phyloP scores from a whole-genome alignment of 495 filamentous ascomycete genomes.

The Evernia prunastri region DNA sequence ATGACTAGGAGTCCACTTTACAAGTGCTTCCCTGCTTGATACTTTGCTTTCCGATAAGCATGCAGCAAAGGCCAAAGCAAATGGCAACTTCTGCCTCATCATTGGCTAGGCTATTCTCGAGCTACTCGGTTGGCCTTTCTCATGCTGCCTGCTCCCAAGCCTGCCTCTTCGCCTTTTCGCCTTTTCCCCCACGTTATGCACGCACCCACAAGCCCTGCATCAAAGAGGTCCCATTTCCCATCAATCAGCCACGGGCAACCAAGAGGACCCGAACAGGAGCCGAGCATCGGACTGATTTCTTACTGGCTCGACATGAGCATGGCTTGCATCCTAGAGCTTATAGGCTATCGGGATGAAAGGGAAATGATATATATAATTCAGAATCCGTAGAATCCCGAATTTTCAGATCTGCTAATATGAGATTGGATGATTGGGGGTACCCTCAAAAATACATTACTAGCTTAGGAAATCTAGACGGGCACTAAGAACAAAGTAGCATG shows the following conservation, averaged over 20 bases:
- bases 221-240: background rate
- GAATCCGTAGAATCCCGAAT: too few species aligned
- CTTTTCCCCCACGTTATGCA: slow-evolving; percentile 5
- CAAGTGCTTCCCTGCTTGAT: too few species aligned
- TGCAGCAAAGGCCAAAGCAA: background rate
- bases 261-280: background rate
- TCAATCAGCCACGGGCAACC: background rate
- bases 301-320: background rate
- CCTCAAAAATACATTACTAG: too few species aligned
- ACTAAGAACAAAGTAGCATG: background rate
- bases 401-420: background rate
- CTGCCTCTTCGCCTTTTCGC: too few species aligned
- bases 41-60: background rate
- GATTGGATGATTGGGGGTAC: too few species aligned
- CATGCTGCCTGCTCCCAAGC: background rate
- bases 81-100: too few species aligned
- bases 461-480: background rate
- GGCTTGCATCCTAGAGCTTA: background rate
- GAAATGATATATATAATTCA: too few species aligned
- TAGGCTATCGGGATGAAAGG: background rate
- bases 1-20: too few species aligned
- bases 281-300: background rate
- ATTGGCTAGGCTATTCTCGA: background rate
- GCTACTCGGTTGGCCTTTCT: background rate
- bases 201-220: slow-evolving; percentile 2